Evolutionary conservation across 176 grass and related monocot genomes (phyloP), one percentile per base, ranked within the genome.

Genomic region (Guadua angustifolia): DNA sequence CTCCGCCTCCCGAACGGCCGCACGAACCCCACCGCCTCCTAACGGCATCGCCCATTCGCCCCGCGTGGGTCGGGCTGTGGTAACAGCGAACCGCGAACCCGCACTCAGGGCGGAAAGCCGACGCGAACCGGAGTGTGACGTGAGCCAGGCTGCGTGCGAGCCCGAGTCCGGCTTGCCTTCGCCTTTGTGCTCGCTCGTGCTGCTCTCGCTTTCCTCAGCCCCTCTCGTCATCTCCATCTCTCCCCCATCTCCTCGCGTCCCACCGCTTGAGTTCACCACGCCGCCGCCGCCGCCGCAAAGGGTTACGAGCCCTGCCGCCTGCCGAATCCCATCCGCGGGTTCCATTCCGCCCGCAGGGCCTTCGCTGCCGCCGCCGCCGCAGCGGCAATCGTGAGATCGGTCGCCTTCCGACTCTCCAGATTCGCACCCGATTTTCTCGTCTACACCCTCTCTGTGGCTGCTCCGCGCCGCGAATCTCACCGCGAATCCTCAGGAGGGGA

Each of bases 341-440:
- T 46, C 11, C 42, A 8, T n/a, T 7, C 69, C 56, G 6, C 55
- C 17, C 42, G 38, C 22, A 51, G 7, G 35, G 50, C 38, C 52
- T 53, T 71, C 35, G 32, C n/a, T n/a, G n/a, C n/a, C 66, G 66
- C 36, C 50, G 33, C 33, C 51, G 16, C 55, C 40, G 70, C 6
- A 18, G 40, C 25, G 18, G 58, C 58, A 25, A 13, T 72, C 67
- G 38, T 22, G 16, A 29, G 66, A 24, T 57, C n/a, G 44, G 70
- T 18, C 19, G 68, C 10, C 4, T 49, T 16, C 24, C 24, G 1
- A 33, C 62, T 65, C 36, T 16, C 47, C 14, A 49, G 68, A 86
- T 89, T 82, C 88, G 9, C 75, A 6, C 39, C 65, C 16, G 6
- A 72, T 3, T 60, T 25, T 13, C 58, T 25, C 58, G 12, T 60